Evolutionary conservation across 345 rosid species (phyloP).

Genomic region (Lenwebbia sp.): DNA sequence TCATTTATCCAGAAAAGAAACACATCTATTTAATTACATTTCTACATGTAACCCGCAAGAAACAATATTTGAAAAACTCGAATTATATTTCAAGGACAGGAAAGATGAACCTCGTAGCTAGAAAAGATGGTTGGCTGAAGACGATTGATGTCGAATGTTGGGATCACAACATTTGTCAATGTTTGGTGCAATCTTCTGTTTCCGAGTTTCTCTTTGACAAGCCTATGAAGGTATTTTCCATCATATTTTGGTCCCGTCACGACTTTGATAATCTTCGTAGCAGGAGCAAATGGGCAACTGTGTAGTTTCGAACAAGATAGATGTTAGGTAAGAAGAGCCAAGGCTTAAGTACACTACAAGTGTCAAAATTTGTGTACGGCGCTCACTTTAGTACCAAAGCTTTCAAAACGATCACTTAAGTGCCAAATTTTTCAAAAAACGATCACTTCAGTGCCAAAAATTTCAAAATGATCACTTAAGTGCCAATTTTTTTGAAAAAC

Average conservation of each 20-base stretch:
- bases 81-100: background rate
- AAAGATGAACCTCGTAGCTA: slow-evolving; percentile 19
- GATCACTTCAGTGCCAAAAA: too few relatives aligned
- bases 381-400: too few relatives aligned
- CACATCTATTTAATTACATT: background rate
- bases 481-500: too few relatives aligned
- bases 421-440: too few relatives aligned
- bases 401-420: too few relatives aligned
- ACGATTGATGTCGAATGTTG: slow-evolving; percentile 39
- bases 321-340: background rate
- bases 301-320: background rate
- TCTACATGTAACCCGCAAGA: background rate
- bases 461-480: too few relatives aligned
- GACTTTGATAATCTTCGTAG: slow-evolving; percentile 11
- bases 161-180: slow-evolving; percentile 35
- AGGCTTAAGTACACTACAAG: too few relatives aligned
- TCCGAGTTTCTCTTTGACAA: slow-evolving; percentile 26
- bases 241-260: slow-evolving; percentile 43
- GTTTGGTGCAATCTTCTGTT: slow-evolving; percentile 17
- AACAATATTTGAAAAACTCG: background rate
- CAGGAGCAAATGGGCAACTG: background rate
- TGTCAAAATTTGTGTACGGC: too few relatives aligned
- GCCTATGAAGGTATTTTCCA: slow-evolving; percentile 23
- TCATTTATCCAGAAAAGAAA: background rate
- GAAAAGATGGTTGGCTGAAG: slow-evolving; percentile 45